These are phyloP conservation scores for Thelonectria rubi DNA, from an alignment of 2,329 filamentous ascomycete species.

Conservation along the genomic window DNA sequence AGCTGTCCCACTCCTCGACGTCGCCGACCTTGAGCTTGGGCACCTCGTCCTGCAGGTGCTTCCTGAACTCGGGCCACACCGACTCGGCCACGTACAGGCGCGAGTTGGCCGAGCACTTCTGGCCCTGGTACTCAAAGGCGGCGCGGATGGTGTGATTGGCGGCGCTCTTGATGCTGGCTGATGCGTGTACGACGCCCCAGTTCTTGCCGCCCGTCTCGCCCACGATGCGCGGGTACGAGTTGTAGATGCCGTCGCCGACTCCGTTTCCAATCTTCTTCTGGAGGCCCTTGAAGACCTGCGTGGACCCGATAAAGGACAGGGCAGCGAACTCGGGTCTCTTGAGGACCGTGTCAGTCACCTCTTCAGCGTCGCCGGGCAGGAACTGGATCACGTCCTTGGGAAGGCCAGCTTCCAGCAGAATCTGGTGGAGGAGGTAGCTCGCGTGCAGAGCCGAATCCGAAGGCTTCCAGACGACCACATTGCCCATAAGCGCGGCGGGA, in stretches of 20 bases:
- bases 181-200: conserved; percentile 58
- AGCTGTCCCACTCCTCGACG: conserved; percentile 51
- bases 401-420: conserved; percentile 52
- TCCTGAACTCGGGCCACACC: conserved; percentile 37
- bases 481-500: conserved; percentile 50
- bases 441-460: conserved; percentile 47
- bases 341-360: conserved; percentile 47
- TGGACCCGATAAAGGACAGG: conserved; percentile 50
- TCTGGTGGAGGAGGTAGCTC: conserved; percentile 49
- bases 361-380: conserved; percentile 49
- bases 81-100: conserved; percentile 40
- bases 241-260: conserved; percentile 44
- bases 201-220: conserved; percentile 64
- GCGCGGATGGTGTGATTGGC: conserved; percentile 30
- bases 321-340: conserved; percentile 50
- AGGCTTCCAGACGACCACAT: conserved; percentile 55
- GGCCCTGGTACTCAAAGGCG: conserved; percentile 32
- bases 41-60: conserved; percentile 47
- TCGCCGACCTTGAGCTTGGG: conserved; percentile 49
- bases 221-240: conserved; percentile 54
- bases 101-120: conserved; percentile 33
- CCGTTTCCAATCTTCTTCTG: conserved; percentile 46
- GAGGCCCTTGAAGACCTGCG: conserved; percentile 49
- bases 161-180: conserved; percentile 29
- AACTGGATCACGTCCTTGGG: conserved; percentile 51